Evolutionary conservation across 108 stramenopile species (phyloP).

Genomic region (Cyclotella baltica): DNA sequence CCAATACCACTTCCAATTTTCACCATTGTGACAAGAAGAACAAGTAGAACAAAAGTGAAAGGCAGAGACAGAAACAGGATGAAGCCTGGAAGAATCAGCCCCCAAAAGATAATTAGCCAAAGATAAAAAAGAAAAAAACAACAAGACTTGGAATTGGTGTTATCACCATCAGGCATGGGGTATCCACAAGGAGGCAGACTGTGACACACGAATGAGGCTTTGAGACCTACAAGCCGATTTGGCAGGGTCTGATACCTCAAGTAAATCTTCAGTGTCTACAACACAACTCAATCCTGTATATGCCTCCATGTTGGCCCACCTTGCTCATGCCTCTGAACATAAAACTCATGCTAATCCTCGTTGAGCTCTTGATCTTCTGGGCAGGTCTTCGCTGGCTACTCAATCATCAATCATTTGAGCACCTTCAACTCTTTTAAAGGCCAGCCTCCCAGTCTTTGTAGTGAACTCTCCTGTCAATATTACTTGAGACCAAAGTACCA

Average conservation of each 20-base stretch:
- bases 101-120: constrained; percentile 20
- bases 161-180: constrained; percentile 36
- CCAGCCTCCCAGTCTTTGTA: constrained; percentile 1
- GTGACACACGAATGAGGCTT: constrained; percentile 1
- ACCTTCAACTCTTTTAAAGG: background rate
- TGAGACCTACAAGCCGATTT: background rate
- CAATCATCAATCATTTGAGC: background rate
- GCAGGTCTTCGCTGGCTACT: background rate
- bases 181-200: constrained; percentile 8
- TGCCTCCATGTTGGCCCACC: background rate
- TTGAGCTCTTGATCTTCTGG: background rate
- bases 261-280: background rate
- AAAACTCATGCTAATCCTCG: background rate
- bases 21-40: constrained; percentile 1
- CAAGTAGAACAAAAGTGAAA: constrained; percentile 20
- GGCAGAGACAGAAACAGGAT: constrained; percentile 17
- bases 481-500: background rate
- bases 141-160: constrained; percentile 26
- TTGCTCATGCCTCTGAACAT: background rate
- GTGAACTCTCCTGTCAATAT: background rate
- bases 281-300: background rate
- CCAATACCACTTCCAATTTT: background rate
- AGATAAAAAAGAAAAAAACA: constrained; percentile 1
- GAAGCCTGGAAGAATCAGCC: constrained; percentile 41
- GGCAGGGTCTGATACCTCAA: background rate